Conservation (phyloP, 352 stramenopile genomes). For the Phytophthora crassamura region DNA sequence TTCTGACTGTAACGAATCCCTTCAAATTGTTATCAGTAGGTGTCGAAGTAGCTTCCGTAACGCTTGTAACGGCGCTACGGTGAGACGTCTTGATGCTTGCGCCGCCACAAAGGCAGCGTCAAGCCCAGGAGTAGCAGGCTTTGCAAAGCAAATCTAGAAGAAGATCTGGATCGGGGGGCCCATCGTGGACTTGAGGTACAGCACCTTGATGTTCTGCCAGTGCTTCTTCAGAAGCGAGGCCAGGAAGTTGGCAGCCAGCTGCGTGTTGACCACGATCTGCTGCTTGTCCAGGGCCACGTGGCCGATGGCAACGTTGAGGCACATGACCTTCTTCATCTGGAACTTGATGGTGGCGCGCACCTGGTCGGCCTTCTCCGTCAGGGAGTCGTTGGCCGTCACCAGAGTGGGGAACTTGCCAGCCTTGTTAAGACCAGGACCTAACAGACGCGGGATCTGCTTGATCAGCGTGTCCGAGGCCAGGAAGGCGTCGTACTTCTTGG, state of each 20-base stretch:
- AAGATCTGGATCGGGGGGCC: constrained; percentile 98
- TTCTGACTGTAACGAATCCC: constrained; percentile 43
- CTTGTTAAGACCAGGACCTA: constrained; percentile 98
- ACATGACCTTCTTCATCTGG: constrained; percentile 99
- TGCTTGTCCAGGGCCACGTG: constrained; percentile 96
- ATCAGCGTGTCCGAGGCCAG: constrained; percentile 99
- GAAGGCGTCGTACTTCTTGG: constrained; percentile 99
- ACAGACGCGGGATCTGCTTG: constrained; percentile 99
- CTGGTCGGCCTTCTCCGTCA: constrained; percentile 98
- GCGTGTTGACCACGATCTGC: constrained; percentile 98
- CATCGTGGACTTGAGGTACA: constrained; percentile 99
- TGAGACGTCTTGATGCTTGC: constrained; percentile 33
- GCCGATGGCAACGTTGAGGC: constrained; percentile 98
- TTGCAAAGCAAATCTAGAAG: constrained; percentile 91
- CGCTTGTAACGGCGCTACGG: constrained; percentile 22
- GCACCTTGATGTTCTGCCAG: constrained; percentile 99
- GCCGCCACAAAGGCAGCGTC: neutral
- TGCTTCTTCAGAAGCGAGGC: constrained; percentile 99
- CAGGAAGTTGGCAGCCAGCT: constrained; percentile 99
- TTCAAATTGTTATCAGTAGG: constrained; percentile 53
- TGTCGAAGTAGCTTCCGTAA: constrained; percentile 50
- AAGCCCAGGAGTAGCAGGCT: constrained; percentile 6
- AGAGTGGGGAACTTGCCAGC: constrained; percentile 99
- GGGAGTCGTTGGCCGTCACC: constrained; percentile 93
- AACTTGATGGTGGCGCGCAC: constrained; percentile 99